Evolutionary conservation across 306 rosid genomes (phyloP).

Genomic region (Mucuna pruriens): DNA sequence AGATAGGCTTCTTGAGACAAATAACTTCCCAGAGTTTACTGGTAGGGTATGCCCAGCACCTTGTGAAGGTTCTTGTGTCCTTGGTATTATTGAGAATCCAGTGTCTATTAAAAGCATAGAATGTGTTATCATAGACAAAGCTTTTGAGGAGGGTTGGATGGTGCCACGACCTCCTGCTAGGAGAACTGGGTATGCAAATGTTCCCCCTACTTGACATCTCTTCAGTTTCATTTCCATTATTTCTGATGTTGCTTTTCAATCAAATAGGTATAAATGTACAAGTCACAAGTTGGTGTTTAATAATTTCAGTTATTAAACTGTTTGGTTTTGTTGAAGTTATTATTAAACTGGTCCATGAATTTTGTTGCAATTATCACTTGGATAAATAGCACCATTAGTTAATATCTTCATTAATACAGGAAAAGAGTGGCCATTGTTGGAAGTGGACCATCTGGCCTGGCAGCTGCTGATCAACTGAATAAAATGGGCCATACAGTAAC

Average conservation of each 20-base stretch:
- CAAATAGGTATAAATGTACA: conserved; percentile 1
- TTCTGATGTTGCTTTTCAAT: not conserved
- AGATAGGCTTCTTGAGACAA: conserved; percentile 14
- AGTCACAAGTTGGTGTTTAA: not conserved
- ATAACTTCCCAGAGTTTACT: conserved; percentile 20
- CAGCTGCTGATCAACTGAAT: conserved; percentile 97
- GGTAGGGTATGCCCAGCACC: conserved; percentile 23
- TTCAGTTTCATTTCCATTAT: not conserved
- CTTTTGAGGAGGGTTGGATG: conserved; percentile 24
- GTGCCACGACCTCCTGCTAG: not conserved
- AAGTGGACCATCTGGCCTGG: conserved; percentile 97
- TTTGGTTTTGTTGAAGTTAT: not conserved
- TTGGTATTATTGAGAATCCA: conserved; percentile 23
- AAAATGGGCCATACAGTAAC: conserved; percentile 84
- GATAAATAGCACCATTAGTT: conserved; percentile 37
- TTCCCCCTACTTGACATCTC: not conserved
- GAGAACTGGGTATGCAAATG: not conserved
- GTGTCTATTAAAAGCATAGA: conserved; percentile 15
- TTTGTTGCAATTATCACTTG: conserved; percentile 1
- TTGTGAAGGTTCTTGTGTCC: conserved; percentile 25
- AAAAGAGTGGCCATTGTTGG: conserved; percentile 88
- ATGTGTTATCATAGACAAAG: conserved; percentile 18
- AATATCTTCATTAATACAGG: conserved; percentile 51
- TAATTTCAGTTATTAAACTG: not conserved
- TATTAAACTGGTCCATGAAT: not conserved